Conservation (phyloP, 2,329 filamentous ascomycete species). For the Fusarium domesticum region DNA sequence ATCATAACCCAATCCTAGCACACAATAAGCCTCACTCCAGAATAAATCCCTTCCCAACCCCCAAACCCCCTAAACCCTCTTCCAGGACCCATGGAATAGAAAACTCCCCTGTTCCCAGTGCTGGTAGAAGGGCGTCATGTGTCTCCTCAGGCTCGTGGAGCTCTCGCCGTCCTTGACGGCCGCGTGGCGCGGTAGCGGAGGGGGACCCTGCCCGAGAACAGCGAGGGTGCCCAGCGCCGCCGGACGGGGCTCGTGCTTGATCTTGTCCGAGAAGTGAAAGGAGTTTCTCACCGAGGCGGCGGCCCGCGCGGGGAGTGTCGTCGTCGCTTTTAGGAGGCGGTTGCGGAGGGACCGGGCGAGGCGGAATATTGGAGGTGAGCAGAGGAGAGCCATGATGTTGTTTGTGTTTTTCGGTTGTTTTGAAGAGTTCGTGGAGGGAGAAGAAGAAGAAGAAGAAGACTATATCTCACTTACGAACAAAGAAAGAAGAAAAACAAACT, state of each 20-base stretch:
- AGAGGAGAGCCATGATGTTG: slow-evolving; percentile 25
- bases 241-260: slow-evolving; percentile 20
- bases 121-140: slow-evolving; percentile 25
- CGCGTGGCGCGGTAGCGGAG: slow-evolving; percentile 8
- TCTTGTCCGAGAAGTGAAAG: slow-evolving; percentile 21
- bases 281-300: slow-evolving; percentile 26
- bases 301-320: slow-evolving; percentile 17
- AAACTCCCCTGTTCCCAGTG: slow-evolving; percentile 20
- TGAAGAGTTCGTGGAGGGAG: too few species aligned
- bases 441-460: too few species aligned
- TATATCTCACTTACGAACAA: too few species aligned
- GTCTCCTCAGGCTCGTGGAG: slow-evolving; percentile 15
- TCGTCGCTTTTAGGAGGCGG: slow-evolving; percentile 19
- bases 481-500: too few species aligned
- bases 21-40: too few species aligned
- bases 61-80: slow-evolving; percentile 2
- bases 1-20: too few species aligned
- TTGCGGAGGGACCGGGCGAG: slow-evolving; percentile 22
- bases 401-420: not conserved
- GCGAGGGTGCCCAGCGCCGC: slow-evolving; percentile 27
- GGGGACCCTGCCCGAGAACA: slow-evolving; percentile 18
- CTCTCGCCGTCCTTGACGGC: slow-evolving; percentile 18
- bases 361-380: slow-evolving; percentile 19
- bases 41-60: not conserved
- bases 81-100: slow-evolving; percentile 14